These are phyloP conservation scores for Cubamyces sp. DNA, from an alignment of 768 basidiomycete genomes.

Conservation along the genomic window DNA sequence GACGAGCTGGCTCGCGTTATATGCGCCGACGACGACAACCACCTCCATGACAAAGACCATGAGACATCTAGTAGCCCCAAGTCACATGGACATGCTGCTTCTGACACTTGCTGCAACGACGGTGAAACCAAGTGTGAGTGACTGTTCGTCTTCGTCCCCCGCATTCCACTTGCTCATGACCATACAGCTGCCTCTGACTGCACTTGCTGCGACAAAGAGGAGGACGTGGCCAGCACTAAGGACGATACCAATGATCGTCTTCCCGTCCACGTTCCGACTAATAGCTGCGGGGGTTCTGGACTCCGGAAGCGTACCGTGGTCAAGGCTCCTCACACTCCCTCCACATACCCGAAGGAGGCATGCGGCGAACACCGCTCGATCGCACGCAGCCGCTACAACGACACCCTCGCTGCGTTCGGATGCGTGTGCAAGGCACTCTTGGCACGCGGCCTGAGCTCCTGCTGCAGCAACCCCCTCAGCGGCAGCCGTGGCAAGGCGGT, in stretches of 20 bases:
- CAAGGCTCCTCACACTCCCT: constrained; percentile 3
- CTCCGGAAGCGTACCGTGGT: constrained; percentile 25
- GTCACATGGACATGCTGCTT: neutral
- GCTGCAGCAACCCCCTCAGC: constrained; percentile 25
- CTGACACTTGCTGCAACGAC: neutral
- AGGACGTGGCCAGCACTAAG: neutral
- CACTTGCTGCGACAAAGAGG: constrained; percentile 8
- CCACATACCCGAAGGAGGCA: constrained; percentile 25
- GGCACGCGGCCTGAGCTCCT: constrained; percentile 33
- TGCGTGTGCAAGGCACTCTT: constrained; percentile 36
- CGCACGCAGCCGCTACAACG: constrained; percentile 32
- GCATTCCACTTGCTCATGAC: neutral
- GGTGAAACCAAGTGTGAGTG: constrained; percentile 1
- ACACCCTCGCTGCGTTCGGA: constrained; percentile 35
- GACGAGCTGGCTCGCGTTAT: constrained; percentile 33
- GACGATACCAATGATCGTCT: neutral
- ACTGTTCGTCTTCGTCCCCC: neutral
- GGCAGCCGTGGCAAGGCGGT: constrained; percentile 3
- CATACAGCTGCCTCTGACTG: neutral
- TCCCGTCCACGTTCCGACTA: neutral
- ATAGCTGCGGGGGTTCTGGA: constrained; percentile 4
- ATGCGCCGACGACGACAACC: constrained; percentile 33
- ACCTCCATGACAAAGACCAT: constrained; percentile 23
- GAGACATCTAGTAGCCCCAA: neutral
- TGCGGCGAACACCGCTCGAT: constrained; percentile 33